Percentiles rank a stretch among this genome's conserved stretches.
Evolutionary conservation across 2,329 filamentous ascomycete species (phyloP).

Genomic region (Neurospora sp.): DNA sequence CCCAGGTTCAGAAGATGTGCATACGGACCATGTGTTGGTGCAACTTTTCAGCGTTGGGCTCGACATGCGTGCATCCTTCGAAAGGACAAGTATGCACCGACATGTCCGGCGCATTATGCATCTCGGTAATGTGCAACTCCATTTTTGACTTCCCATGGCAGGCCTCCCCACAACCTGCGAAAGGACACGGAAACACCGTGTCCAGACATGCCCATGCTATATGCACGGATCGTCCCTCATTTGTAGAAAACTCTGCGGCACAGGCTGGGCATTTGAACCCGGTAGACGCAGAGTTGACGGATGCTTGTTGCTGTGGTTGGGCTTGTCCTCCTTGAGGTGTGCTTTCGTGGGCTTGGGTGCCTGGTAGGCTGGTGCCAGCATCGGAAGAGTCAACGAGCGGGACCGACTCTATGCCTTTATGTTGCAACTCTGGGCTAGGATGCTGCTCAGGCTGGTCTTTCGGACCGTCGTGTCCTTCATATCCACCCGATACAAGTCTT

Average conservation of each 20-base stretch:
- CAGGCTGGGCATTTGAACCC: neutral
- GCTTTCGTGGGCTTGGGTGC: neutral
- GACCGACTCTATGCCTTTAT: neutral
- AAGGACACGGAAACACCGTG: neutral
- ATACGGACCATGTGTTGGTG: no score
- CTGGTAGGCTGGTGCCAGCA: neutral
- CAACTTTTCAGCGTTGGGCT: neutral
- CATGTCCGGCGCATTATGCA: no score
- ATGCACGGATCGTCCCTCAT: neutral
- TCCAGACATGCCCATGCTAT: neutral
- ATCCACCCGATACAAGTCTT: no score
- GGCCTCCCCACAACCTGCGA: neutral
- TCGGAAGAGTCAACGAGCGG: neutral
- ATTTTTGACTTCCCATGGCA: neutral
- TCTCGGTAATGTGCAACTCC: neutral
- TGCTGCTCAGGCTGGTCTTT: neutral
- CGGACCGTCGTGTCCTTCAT: neutral
- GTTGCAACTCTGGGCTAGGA: neutral
- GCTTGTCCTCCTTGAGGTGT: neutral
- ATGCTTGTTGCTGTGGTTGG: neutral
- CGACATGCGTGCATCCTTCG: neutral
- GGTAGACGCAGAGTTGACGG: neutral
- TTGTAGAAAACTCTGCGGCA: neutral
- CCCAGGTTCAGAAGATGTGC: no score
- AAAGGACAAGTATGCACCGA: neutral